Conservation (phyloP, 139 green algal genomes). For the Chlorella sp. region DNA sequence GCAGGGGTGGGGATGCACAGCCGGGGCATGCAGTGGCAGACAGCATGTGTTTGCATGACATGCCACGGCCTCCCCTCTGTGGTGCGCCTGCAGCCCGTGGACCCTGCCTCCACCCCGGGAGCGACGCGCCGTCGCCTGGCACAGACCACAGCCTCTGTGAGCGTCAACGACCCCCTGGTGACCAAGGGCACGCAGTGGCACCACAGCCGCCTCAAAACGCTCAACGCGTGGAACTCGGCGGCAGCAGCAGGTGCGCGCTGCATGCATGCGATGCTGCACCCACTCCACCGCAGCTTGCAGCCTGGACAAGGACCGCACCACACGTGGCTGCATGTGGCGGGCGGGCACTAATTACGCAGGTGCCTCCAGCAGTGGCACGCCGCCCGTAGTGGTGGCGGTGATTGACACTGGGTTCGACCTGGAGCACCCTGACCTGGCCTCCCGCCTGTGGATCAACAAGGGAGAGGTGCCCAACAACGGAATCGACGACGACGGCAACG, state of each 20-base stretch:
- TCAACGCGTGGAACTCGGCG: neutral
- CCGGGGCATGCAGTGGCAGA: too few relatives aligned
- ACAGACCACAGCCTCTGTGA: too few relatives aligned
- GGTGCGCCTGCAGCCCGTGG: too few relatives aligned
- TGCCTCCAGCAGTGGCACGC: neutral
- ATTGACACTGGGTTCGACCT: slow-evolving; percentile 60
- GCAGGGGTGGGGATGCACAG: too few relatives aligned
- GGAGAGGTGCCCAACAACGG: slow-evolving; percentile 50
- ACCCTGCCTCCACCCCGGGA: too few relatives aligned
- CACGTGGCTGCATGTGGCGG: neutral
- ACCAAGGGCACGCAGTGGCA: neutral
- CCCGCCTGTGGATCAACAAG: slow-evolving; percentile 53
- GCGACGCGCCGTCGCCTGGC: too few relatives aligned
- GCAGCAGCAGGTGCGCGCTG: neutral
- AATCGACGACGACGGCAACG: slow-evolving; percentile 65
- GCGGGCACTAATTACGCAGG: neutral
- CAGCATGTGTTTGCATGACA: too few relatives aligned
- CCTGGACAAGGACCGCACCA: neutral
- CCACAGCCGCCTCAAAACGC: neutral
- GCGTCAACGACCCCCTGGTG: neutral
- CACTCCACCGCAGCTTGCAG: too few relatives aligned
- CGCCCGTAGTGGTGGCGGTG: slow-evolving; percentile 53
- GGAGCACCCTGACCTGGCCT: slow-evolving; percentile 48
- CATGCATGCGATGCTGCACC: too few relatives aligned
- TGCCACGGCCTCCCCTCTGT: too few relatives aligned